Evolutionary conservation across 352 stramenopile genomes (phyloP), one percentile per base, ranked within the genome.

Genomic region (Phytophthora megakarya): DNA sequence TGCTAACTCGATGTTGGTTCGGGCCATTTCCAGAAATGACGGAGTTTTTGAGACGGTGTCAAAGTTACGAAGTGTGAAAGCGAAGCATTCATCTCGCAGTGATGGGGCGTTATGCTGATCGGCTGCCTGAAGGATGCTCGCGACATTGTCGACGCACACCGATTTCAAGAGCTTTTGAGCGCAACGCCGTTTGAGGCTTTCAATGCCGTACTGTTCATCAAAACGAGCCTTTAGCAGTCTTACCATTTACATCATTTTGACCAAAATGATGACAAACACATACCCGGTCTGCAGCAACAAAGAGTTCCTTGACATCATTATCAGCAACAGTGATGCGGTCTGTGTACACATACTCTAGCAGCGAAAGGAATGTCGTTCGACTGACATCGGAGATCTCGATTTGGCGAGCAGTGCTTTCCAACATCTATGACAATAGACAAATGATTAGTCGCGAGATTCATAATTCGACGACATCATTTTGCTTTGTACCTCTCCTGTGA

Each of bases 41-140:
- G 74, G 57, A 10, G 94, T 99, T 84, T 98, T 98, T 15, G 93
- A 98, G 19, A 99, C 92, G 16, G 81, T 82, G 82, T 99, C 97
- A 75, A 99, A 99, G 81, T 99, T 96, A 26, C 87, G 92, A 50
- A 99, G 75, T 65, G 98, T 98, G 71, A 98, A 99, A 25, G 93
- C 89, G 40, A 99, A 93, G 57, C 95, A 97, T 69, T 98, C 97
- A 61, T 96, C 84, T 49, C 97, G 88, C 15, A 99, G 80, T 11
- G 90, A 87, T 11, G 76, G 69, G 3, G 93, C 92, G 23, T 97
- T 98, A 72, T 99, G 92, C 50, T 98, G 75, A 69, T 99, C 97
- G 3, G 97, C 96, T 5, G 95, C 92, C 74, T 98, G 92, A 57
- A 99, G 97, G 52, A 99, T 98, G 30, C 81, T 87, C 23, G 97